phyloP scores from a whole-genome alignment of 2,329 filamentous ascomycete genomes.

The Zasmidium citrigriseum region DNA sequence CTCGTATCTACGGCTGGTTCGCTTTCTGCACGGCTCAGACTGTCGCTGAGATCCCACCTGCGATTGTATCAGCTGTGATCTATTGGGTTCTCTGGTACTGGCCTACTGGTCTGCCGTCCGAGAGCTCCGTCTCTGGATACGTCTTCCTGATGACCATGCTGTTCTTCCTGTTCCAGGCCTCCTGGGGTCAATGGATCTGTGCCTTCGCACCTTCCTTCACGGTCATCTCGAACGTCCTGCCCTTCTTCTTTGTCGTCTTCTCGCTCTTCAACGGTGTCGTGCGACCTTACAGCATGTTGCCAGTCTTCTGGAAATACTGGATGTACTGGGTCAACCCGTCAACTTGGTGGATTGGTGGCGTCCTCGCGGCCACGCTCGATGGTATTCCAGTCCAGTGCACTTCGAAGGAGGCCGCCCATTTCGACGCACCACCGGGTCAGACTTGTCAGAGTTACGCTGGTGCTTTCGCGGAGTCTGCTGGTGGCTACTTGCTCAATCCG shows the following conservation, averaged over 20 bases:
- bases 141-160: constrained; percentile 76
- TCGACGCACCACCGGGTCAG: constrained; percentile 64
- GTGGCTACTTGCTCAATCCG: constrained; percentile 66
- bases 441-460: constrained; percentile 68
- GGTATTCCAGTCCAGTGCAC: constrained; percentile 49
- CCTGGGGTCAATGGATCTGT: constrained; percentile 82
- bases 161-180: constrained; percentile 73
- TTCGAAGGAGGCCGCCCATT: constrained; percentile 60
- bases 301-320: constrained; percentile 74
- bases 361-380: constrained; percentile 64
- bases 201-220: constrained; percentile 79
- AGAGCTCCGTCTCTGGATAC: constrained; percentile 68
- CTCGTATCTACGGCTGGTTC: constrained; percentile 74
- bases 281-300: constrained; percentile 64
- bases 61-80: constrained; percentile 63
- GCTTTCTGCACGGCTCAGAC: constrained; percentile 74
- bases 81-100: constrained; percentile 81
- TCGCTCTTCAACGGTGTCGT: constrained; percentile 78
- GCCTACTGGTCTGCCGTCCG: constrained; percentile 67
- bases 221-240: constrained; percentile 73
- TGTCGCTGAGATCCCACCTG: too few relatives aligned
- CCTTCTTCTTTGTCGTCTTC: too few relatives aligned
- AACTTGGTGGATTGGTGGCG: constrained; percentile 72
- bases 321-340: constrained; percentile 69
- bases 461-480: constrained; percentile 55